Conservation (phyloP, 495 filamentous ascomycete species). For the Aspergillus kassunensis region DNA sequence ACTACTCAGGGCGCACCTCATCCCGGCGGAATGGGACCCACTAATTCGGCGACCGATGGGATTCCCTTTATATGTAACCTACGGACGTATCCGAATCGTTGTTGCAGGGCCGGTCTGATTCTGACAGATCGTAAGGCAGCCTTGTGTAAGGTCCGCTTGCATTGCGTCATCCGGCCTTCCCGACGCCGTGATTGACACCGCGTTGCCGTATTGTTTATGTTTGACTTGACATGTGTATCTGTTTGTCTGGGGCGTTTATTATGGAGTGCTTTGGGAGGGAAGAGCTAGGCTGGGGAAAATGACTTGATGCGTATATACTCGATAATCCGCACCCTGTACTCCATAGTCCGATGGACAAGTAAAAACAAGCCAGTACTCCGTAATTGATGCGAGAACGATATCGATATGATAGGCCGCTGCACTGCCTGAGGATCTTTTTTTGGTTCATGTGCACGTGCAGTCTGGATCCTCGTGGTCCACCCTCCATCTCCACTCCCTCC, state of each 20-base stretch:
- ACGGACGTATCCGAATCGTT: conserved; percentile 18
- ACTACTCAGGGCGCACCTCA: conserved; percentile 44
- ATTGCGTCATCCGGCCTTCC: background rate
- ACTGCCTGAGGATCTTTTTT: background rate
- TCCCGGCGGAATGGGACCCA: conserved; percentile 37
- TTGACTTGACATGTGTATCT: conserved; percentile 19
- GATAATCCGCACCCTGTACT: too few species aligned
- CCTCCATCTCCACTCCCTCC: background rate
- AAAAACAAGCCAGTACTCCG: background rate
- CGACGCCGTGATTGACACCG: background rate
- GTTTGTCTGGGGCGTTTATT: conserved; percentile 38
- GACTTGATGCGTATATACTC: too few species aligned
- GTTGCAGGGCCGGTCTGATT: conserved; percentile 2
- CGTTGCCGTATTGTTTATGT: conserved; percentile 6
- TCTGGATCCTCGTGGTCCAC: background rate
- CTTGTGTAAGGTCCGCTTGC: too few species aligned
- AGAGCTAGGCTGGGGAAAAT: conserved; percentile 31
- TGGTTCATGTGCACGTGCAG: background rate
- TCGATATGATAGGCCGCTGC: background rate
- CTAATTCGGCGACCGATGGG: conserved; percentile 17
- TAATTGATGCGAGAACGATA: too few species aligned
- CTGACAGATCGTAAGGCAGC: too few species aligned
- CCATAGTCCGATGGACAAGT: too few species aligned
- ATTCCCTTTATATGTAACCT: conserved; percentile 16
- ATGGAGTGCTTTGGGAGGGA: conserved; percentile 34